Evolutionary conservation across 805 yeast genomes (phyloP).

Genomic region (Debaryomyces castellii): DNA sequence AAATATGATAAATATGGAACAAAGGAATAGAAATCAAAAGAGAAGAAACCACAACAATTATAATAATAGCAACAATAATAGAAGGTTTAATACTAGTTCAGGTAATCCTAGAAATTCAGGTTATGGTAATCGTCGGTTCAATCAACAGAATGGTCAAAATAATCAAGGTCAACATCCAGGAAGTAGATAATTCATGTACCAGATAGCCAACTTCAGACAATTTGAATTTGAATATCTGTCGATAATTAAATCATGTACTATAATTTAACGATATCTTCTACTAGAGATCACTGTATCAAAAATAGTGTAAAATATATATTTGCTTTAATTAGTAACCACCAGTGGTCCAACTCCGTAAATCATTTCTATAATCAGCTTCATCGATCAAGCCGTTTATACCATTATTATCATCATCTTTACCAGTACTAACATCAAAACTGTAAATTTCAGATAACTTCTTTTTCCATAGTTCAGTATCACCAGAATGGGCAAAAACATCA

Average conservation of each 20-base stretch:
- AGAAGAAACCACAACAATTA: conserved; percentile 34
- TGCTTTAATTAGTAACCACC: background rate
- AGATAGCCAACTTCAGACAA: background rate
- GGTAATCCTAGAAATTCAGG: conserved; percentile 18
- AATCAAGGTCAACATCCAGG: conserved; percentile 4
- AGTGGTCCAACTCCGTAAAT: conserved; percentile 36
- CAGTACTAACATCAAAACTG: conserved; percentile 8
- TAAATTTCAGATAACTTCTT: conserved; percentile 3
- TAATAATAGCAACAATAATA: conserved; percentile 27
- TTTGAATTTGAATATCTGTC: background rate
- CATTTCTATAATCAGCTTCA: conserved; percentile 35
- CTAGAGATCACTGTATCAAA: background rate
- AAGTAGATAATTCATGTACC: background rate
- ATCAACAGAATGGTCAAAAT: conserved; percentile 6
- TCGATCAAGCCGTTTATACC: conserved; percentile 38
- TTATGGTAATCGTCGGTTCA: conserved; percentile 10
- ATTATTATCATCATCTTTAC: conserved; percentile 18
- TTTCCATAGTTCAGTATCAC: conserved; percentile 37
- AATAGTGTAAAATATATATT: background rate
- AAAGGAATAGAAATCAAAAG: conserved; percentile 45
- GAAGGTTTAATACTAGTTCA: conserved; percentile 22
- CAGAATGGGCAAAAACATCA: conserved; percentile 72
- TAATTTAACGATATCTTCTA: conserved; percentile 5
- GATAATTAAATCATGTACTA: conserved; percentile 6
- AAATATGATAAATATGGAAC: conserved; percentile 50